Evolutionary conservation across 2,329 filamentous ascomycete species (phyloP), one percentile per base, ranked within the genome.

Genomic region (Aureobasidium uvarum): DNA sequence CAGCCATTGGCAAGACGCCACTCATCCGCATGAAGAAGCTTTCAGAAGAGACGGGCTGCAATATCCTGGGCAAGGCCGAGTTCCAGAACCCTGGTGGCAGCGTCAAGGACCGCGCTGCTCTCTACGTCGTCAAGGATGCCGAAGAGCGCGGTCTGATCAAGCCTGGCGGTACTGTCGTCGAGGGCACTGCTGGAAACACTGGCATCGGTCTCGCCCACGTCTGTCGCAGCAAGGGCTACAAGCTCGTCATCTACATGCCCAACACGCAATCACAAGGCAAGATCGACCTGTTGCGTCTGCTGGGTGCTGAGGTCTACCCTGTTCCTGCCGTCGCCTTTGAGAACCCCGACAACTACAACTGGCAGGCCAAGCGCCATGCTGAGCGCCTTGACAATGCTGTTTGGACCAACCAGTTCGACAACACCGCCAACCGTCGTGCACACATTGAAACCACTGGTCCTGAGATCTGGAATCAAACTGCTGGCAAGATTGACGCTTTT

Each of bases 381-480:
- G 92, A 95, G 76, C 77, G 83, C 2, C 79, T 96, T 56, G 88
- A 91, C 18, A 95, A 95, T 72, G 92, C 94, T 10, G 93, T 98
- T 16, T 99, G 95, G 95, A 99, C 95, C 51, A 96, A 99, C 79
- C 95, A 99, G 80, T 99, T 99, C 79, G 95, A 99, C 77, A 99
- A 99, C 81, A 87, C 84, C 62, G 95, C 95, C 62, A 99, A 99
- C 79, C 85, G 95, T 62, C 88, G 90, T 73, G 95, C 95, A 55
- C 95, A 99, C 76, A 89, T 98, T 71, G 94, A 97, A 81, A 98
- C 94, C 1, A 99, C 95, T 0, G 95, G 95, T 0, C 95, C 95
- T 0, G 95, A 99, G 79, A 96, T 99, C 75, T 99, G 95, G 95
- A 81, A 87, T 33, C 95, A 99, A 82, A 98, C 95, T 0, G 79